A percentile compares a stretch with the other conserved stretches of the same genome.
phyloP scores from a whole-genome alignment of 2,329 filamentous ascomycete genomes.

The Plenodomus biglobosus region DNA sequence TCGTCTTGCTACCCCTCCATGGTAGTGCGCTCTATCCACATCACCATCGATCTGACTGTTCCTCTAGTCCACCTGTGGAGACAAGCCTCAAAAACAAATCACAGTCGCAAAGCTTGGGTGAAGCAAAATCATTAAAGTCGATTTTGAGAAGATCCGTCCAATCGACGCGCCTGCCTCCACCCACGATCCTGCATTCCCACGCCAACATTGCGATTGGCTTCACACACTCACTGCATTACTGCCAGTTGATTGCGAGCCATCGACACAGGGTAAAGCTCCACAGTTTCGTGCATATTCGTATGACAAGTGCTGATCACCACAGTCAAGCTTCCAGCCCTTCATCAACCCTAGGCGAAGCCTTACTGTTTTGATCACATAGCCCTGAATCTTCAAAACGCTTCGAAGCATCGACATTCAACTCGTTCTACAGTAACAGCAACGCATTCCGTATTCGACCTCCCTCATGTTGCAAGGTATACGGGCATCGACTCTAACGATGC shows the following conservation, averaged over 20 bases:
- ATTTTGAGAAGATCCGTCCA: background rate
- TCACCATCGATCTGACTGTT: background rate
- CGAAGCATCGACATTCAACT: too few species aligned
- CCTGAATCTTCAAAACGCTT: background rate
- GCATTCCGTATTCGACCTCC: slow-evolving; percentile 8
- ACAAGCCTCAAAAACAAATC: background rate
- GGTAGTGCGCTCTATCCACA: background rate
- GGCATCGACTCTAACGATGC: slow-evolving; percentile 40
- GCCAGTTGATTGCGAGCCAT: background rate
- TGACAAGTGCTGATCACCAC: background rate
- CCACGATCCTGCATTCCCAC: background rate
- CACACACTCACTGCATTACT: background rate
- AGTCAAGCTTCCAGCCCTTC: background rate
- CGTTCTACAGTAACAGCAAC: background rate
- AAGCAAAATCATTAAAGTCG: background rate
- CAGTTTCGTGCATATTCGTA: background rate
- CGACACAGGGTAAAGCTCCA: background rate
- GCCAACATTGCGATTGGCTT: background rate
- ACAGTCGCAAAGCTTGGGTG: background rate
- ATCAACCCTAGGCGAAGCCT: background rate
- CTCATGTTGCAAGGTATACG: slow-evolving; percentile 43
- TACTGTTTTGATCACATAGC: background rate
- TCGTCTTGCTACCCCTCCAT: background rate
- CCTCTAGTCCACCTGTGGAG: background rate
- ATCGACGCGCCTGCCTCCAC: background rate